Evolutionary conservation across 768 basidiomycete genomes (phyloP).

Genomic region (Lentinula sp.): DNA sequence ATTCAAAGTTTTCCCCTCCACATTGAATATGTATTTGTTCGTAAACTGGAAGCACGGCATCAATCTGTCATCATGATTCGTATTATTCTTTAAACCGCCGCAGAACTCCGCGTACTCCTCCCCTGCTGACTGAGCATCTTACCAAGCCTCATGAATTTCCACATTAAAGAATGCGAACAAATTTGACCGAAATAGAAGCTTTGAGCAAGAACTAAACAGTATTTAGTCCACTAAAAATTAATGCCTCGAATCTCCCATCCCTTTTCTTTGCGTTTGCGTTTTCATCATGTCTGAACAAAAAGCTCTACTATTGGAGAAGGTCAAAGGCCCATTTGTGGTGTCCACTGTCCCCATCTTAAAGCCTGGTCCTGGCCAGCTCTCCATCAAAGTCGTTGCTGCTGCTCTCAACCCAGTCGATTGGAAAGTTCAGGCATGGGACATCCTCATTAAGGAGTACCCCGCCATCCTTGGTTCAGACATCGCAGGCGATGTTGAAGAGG

Average conservation of each 20-base stretch:
- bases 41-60: too few relatives aligned
- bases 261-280: neutral
- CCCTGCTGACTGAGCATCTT: neutral
- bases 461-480: slow-evolving; percentile 42
- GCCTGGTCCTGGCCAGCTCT: slow-evolving; percentile 3
- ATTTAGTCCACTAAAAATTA: too few relatives aligned
- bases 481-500: slow-evolving; percentile 43
- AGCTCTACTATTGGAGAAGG: neutral
- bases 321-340: slow-evolving; percentile 1
- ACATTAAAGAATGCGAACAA: too few relatives aligned
- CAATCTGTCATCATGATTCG: neutral
- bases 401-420: slow-evolving; percentile 5
- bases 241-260: too few relatives aligned
- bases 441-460: slow-evolving; percentile 35
- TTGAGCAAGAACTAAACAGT: too few relatives aligned
- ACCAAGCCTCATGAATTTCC: too few relatives aligned
- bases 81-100: too few relatives aligned
- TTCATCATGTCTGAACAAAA: slow-evolving; percentile 5
- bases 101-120: neutral
- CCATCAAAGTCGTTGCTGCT: neutral
- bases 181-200: too few relatives aligned
- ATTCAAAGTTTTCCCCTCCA: too few relatives aligned
- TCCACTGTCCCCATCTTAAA: neutral
- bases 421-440: slow-evolving; percentile 30
- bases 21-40: too few relatives aligned